Conservation (phyloP, 2,329 filamentous ascomycete species). For the Sporothrix euskadiensis region DNA sequence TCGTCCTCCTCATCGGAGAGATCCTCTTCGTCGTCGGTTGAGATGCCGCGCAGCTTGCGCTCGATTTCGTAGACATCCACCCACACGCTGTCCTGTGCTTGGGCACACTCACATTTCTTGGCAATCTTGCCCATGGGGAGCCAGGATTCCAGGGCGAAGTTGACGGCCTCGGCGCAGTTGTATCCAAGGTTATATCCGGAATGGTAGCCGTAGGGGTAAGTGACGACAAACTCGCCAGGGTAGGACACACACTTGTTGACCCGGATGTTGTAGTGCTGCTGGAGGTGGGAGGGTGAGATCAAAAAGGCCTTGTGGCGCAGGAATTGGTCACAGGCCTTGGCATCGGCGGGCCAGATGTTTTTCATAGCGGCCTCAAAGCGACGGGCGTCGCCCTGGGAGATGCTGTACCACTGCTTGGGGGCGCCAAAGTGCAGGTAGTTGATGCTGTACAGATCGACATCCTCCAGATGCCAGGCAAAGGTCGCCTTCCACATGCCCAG, state of each 20-base stretch:
- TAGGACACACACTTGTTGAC: constrained; percentile 96
- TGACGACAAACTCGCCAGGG: constrained; percentile 97
- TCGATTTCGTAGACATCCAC: constrained; percentile 96
- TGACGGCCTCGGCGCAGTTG: constrained; percentile 98
- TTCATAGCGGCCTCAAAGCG: constrained; percentile 95
- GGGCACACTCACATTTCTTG: constrained; percentile 93
- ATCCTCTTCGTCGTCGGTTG: constrained; percentile 77
- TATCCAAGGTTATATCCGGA: constrained; percentile 98
- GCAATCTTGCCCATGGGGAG: constrained; percentile 91
- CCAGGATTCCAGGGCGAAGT: constrained; percentile 96
- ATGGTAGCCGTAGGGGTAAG: constrained; percentile 97
- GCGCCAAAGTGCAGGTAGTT: constrained; percentile 99
- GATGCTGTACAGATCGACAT: constrained; percentile 98
- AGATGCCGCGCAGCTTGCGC: constrained; percentile 86
- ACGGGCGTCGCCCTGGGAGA: constrained; percentile 90
- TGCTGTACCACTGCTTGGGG: constrained; percentile 99
- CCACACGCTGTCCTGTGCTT: constrained; percentile 97
- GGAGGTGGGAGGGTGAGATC: constrained; percentile 85
- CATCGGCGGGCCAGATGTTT: constrained; percentile 89
- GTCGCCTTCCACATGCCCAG: constrained; percentile 99
- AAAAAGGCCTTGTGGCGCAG: constrained; percentile 96
- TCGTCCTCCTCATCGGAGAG: constrained; percentile 62
- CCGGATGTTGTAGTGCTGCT: constrained; percentile 87
- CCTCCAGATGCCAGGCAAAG: constrained; percentile 98
- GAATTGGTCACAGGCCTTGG: constrained; percentile 94